Percentiles rank a stretch among this genome's conserved stretches.
Conservation (phyloP, 495 filamentous ascomycete species). For the Echria macrotheca region DNA sequence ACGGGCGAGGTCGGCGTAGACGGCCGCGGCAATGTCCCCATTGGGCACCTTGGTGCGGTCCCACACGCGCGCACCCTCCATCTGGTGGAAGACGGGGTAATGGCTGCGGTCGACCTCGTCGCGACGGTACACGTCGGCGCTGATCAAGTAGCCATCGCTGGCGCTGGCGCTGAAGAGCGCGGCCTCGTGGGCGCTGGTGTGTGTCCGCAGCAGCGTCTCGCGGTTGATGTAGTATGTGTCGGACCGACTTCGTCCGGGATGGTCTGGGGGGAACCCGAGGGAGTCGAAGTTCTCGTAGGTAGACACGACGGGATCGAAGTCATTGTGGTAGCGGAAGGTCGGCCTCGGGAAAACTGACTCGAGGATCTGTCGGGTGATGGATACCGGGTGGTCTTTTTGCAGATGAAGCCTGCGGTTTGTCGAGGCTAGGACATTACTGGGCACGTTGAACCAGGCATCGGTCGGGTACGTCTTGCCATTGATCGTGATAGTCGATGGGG, state of each 20-base stretch:
- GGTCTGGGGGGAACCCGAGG: conserved; percentile 82
- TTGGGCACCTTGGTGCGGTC: conserved; percentile 57
- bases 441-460: conserved; percentile 83
- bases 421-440: conserved; percentile 65
- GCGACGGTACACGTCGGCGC: conserved; percentile 92
- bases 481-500: conserved; percentile 33
- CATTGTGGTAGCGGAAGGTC: conserved; percentile 68
- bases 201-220: conserved; percentile 79
- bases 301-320: conserved; percentile 77
- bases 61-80: conserved; percentile 94
- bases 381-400: conserved; percentile 80
- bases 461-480: conserved; percentile 58
- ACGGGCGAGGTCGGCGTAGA: conserved; percentile 57
- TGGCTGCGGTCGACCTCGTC: conserved; percentile 93
- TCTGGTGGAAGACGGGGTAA: conserved; percentile 97
- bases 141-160: conserved; percentile 78
- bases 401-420: conserved; percentile 75
- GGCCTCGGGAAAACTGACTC: conserved; percentile 78
- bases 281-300: conserved; percentile 92
- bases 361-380: conserved; percentile 85
- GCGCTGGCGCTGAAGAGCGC: conserved; percentile 72
- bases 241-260: conserved; percentile 78
- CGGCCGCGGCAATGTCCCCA: conserved; percentile 56
- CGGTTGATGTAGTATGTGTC: conserved; percentile 96
- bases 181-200: conserved; percentile 89